These are phyloP conservation scores for Heimioporus sp. DNA, from an alignment of 768 basidiomycete species.

Conservation along the genomic window DNA sequence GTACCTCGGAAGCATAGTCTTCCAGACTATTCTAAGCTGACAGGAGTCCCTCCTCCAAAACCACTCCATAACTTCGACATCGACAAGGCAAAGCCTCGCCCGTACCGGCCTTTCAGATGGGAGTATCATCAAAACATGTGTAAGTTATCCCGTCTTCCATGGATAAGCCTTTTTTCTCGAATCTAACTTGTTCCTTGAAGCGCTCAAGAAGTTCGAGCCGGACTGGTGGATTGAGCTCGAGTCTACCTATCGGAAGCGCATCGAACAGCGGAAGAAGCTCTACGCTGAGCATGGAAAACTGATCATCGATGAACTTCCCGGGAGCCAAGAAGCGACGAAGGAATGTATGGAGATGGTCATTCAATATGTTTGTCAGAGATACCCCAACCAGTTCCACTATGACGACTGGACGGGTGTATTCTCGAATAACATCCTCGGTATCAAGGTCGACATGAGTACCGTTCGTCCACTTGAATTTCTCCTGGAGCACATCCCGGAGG, in stretches of 20 bases:
- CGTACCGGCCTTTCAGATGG: slow-evolving; percentile 58
- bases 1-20: slow-evolving; percentile 9
- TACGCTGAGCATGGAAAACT: slow-evolving; percentile 37
- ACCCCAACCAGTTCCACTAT: slow-evolving; percentile 50
- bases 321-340: slow-evolving; percentile 45
- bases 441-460: slow-evolving; percentile 24
- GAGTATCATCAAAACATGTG: slow-evolving; percentile 57
- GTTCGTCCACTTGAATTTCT: slow-evolving; percentile 42
- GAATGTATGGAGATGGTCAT: slow-evolving; percentile 58
- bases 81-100: slow-evolving; percentile 41
- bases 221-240: slow-evolving; percentile 60
- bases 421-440: slow-evolving; percentile 41
- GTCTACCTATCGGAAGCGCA: slow-evolving; percentile 45
- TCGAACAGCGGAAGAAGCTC: slow-evolving; percentile 41
- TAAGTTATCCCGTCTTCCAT: slow-evolving; percentile 18
- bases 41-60: slow-evolving; percentile 42
- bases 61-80: slow-evolving; percentile 45
- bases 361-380: slow-evolving; percentile 55
- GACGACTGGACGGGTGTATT: slow-evolving; percentile 36
- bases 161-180: too few relatives aligned
- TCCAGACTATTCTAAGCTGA: slow-evolving; percentile 41
- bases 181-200: slow-evolving; percentile 18
- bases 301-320: slow-evolving; percentile 46
- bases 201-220: slow-evolving; percentile 47
- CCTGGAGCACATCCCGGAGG: slow-evolving; percentile 52